These are phyloP conservation scores for Gautieria morchelliformis DNA, from an alignment of 768 basidiomycete species.

Conservation along the genomic window DNA sequence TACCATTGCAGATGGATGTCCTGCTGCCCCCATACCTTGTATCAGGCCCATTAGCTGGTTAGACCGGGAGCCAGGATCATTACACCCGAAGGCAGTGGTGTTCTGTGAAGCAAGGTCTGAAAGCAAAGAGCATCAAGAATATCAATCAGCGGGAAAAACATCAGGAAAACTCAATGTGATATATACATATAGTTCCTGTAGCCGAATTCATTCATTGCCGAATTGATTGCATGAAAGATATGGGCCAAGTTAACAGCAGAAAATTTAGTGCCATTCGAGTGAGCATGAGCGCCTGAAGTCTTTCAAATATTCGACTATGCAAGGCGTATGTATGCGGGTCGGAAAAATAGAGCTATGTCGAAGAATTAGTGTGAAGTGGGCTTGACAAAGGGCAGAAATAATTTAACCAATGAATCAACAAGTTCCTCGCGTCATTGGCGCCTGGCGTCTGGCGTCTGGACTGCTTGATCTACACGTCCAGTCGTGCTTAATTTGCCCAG, in stretches of 20 bases:
- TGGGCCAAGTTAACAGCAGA: conserved; percentile 22
- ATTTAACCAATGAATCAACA: not conserved
- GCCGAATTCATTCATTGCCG: conserved; percentile 15
- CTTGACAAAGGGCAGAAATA: not conserved
- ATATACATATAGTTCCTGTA: conserved; percentile 17
- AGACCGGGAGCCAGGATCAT: no score
- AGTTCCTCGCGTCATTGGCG: not conserved
- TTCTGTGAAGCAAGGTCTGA: conserved; percentile 23
- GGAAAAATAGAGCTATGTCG: conserved; percentile 12
- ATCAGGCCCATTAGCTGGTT: conserved; percentile 21
- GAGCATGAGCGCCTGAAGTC: conserved; percentile 17
- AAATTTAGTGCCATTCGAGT: conserved; percentile 23
- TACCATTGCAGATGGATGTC: conserved; percentile 18
- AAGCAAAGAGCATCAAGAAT: no score
- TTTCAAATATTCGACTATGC: conserved; percentile 20
- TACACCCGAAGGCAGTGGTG: conserved; percentile 23
- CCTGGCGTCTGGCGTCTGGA: not conserved
- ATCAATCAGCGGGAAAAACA: no score
- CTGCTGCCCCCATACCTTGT: conserved; percentile 22
- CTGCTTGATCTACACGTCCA: not conserved
- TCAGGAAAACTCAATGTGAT: conserved; percentile 16
- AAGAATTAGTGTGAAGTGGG: no score
- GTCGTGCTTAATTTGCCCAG: not conserved
- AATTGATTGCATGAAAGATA: not conserved
- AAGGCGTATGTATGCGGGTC: conserved; percentile 14